Conservation (phyloP, 345 rosid species). For the Ricinus communis region DNA sequence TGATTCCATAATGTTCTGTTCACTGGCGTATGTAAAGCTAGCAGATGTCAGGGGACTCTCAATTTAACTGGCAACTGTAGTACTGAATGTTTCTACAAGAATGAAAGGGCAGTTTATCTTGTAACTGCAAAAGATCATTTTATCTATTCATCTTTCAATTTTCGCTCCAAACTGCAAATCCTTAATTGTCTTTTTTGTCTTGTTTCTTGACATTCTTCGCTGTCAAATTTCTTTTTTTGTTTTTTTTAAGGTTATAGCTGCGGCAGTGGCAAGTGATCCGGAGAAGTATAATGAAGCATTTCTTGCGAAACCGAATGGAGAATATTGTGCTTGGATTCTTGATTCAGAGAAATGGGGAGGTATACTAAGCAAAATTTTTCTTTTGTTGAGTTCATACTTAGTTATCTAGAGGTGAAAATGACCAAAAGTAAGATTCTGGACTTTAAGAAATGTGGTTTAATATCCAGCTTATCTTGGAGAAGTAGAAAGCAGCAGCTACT, state of each 20-base stretch:
- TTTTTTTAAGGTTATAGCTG: conserved; percentile 76
- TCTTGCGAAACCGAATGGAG: conserved; percentile 75
- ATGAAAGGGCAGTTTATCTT: background rate
- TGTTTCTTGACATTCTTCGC: conserved; percentile 6
- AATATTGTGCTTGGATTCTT: conserved; percentile 90
- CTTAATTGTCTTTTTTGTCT: background rate
- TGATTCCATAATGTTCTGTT: background rate
- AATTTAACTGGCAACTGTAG: background rate
- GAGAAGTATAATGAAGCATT: conserved; percentile 76
- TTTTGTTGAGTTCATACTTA: background rate
- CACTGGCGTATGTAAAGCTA: background rate
- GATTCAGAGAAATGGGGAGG: conserved; percentile 98
- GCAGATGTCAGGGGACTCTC: background rate
- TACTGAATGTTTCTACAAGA: background rate
- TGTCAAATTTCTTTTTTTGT: conserved; percentile 17
- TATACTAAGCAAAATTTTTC: conserved; percentile 26
- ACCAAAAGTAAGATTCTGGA: background rate
- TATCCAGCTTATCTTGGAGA: background rate
- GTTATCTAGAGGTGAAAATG: background rate
- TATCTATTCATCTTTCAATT: background rate
- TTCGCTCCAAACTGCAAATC: conserved; percentile 2
- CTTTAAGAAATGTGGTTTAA: background rate
- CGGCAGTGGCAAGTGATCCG: conserved; percentile 77
- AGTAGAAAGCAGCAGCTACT: too few relatives aligned
- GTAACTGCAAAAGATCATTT: background rate